phyloP scores from a whole-genome alignment of 495 filamentous ascomycete species.

The Aspergillus taichungensis region DNA sequence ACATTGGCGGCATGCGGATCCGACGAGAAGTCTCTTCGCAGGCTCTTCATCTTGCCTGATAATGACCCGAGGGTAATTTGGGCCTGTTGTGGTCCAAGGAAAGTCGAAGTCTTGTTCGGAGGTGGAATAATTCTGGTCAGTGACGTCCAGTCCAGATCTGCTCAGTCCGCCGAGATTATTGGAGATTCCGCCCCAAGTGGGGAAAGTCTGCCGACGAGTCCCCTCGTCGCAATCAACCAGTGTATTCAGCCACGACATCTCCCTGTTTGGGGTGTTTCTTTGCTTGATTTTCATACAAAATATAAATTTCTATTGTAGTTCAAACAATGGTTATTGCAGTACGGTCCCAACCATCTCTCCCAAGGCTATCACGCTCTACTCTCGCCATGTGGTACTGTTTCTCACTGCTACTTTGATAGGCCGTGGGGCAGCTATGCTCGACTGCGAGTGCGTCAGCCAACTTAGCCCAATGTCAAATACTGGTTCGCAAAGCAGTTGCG shows the following conservation, averaged over 20 bases:
- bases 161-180: slow-evolving; percentile 7
- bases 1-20: slow-evolving; percentile 69
- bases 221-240: background rate
- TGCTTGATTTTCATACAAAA: background rate
- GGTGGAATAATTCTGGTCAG: slow-evolving; percentile 2
- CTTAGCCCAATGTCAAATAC: slow-evolving; percentile 59
- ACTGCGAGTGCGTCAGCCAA: slow-evolving; percentile 73
- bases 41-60: slow-evolving; percentile 65
- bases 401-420: slow-evolving; percentile 38
- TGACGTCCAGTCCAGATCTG: slow-evolving; percentile 8
- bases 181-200: slow-evolving; percentile 9
- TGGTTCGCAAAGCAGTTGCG: slow-evolving; percentile 62
- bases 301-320: background rate
- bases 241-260: background rate
- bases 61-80: slow-evolving; percentile 9
- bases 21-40: slow-evolving; percentile 63
- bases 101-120: slow-evolving; percentile 14
- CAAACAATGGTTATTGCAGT: slow-evolving; percentile 30
- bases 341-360: slow-evolving; percentile 3
- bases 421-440: slow-evolving; percentile 81
- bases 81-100: slow-evolving; percentile 9
- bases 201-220: slow-evolving; percentile 16
- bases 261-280: background rate
- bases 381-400: slow-evolving; percentile 3
- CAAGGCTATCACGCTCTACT: background rate